A percentile compares a stretch with the other conserved stretches of the same genome.
phyloP scores from a whole-genome alignment of 2,329 filamentous ascomycete genomes.

The Apiospora aurea region DNA sequence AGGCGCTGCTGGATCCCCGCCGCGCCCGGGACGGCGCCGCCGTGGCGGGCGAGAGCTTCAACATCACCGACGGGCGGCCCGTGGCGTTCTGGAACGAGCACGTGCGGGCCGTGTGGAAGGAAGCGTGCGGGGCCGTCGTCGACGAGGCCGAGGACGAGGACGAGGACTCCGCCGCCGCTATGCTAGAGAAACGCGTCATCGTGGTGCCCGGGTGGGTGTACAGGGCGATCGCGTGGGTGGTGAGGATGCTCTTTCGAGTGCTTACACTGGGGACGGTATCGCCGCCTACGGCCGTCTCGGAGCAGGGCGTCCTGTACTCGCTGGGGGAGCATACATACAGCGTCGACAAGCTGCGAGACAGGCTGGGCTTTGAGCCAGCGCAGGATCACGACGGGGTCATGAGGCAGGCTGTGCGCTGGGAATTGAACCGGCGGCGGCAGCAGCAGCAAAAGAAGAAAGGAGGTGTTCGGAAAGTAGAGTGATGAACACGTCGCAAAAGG shows the following conservation, averaged over 20 bases:
- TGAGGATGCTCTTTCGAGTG: conserved; percentile 35
- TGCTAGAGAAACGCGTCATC: neutral
- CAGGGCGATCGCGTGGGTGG: conserved; percentile 26
- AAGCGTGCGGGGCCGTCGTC: conserved; percentile 29
- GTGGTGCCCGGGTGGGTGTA: conserved; percentile 39
- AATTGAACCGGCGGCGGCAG: conserved; percentile 20
- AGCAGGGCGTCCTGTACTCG: conserved; percentile 35
- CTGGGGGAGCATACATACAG: conserved; percentile 32
- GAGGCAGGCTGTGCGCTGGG: conserved; percentile 29
- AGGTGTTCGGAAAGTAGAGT: neutral
- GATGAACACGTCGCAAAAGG: neutral
- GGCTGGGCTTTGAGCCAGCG: conserved; percentile 32
- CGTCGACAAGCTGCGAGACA: conserved; percentile 30
- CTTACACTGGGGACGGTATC: conserved; percentile 36
- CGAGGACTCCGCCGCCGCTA: conserved; percentile 14
- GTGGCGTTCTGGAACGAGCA: conserved; percentile 43
- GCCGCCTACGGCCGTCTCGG: conserved; percentile 35
- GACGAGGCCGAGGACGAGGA: neutral
- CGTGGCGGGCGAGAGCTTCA: conserved; percentile 45
- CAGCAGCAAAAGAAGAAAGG: neutral
- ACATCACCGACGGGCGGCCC: conserved; percentile 43
- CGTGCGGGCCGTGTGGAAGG: conserved; percentile 35
- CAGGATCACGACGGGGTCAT: conserved; percentile 31
- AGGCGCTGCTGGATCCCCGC: conserved; percentile 34
- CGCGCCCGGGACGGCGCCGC: conserved; percentile 18